Evolutionary conservation across 352 stramenopile genomes (phyloP).

Genomic region (Phytophthora sp.): DNA sequence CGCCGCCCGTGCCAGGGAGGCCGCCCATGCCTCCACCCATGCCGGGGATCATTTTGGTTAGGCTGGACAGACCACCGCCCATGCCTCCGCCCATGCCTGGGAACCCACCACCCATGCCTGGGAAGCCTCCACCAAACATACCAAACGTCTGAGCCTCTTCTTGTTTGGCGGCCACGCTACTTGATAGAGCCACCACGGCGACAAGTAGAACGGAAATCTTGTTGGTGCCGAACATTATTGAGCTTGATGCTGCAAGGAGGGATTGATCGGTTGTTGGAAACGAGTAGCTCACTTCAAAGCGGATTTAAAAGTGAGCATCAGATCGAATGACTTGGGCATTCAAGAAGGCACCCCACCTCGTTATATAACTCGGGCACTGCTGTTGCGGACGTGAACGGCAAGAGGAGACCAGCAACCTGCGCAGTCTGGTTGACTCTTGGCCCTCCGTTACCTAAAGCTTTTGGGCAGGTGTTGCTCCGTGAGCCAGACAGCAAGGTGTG

Average conservation of each 20-base stretch:
- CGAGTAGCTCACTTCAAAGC: background rate
- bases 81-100: background rate
- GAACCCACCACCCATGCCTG: background rate
- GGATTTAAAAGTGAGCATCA: background rate
- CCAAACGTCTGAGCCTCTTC: background rate
- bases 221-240: background rate
- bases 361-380: no score
- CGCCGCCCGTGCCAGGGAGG: background rate
- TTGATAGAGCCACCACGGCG: background rate
- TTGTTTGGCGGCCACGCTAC: background rate
- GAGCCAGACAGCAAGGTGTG: no score
- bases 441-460: no score
- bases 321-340: no score
- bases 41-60: constrained; percentile 2
- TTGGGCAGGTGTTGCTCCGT: no score
- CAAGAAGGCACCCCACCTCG: no score
- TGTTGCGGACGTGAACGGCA: no score
- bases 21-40: background rate
- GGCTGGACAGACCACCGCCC: background rate
- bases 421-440: no score
- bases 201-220: background rate
- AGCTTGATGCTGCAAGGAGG: background rate
- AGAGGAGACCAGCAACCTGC: no score
- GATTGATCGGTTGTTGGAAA: background rate
- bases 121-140: background rate